Evolutionary conservation across 225 moss, liverwort and hornwort genomes (phyloP), one percentile per base, ranked within the genome.

Genomic region (Marchantia polymorpha): DNA sequence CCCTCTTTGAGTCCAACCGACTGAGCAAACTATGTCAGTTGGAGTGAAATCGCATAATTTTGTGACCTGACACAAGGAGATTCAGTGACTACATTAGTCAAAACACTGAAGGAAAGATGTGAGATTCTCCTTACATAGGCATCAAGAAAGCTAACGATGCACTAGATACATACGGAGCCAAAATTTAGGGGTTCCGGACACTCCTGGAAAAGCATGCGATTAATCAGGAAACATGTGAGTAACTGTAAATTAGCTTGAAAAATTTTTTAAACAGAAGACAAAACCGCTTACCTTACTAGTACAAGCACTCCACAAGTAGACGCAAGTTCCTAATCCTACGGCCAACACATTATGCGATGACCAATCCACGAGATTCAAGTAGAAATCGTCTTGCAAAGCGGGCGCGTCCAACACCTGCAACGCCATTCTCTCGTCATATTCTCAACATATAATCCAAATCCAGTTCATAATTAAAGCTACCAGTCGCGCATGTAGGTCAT

Each of bases 331-430:
- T 81, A 99, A 81, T 67, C 97, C 97, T 4, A 99, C 94, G 23
- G 97, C 97, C 46, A 99, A 83, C 39, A 99, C 97, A 81, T 99
- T 99, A 75, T 92, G 97, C 29, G 97, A 95, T 15, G 97, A 99
- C 97, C 97, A 99, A 80, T 99, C 97, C 75, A 99, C 97, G 79
- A 99, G 81, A 85, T 99, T 99, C 53, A 99, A 85, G 83, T 95
- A 99, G 75, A 99, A 99, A 80, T 99, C 97, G 84, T 99, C 97
- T 85, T 99, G 94, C 81, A 99, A 83, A 51, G 97, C 97, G n/a
- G 95, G 97, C n/a, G 95, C 97, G 80, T 99, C 97, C 85, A 99
- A 75, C 20, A 99, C 89, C 89, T 89, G 79, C 75, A 75, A 75
- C 64, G 12, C 10, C 0, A 67, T 12, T 31, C 20, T 25, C 17